Conservation (phyloP, 108 stramenopile species). For the Cyclotella choctawhatcheeana region DNA sequence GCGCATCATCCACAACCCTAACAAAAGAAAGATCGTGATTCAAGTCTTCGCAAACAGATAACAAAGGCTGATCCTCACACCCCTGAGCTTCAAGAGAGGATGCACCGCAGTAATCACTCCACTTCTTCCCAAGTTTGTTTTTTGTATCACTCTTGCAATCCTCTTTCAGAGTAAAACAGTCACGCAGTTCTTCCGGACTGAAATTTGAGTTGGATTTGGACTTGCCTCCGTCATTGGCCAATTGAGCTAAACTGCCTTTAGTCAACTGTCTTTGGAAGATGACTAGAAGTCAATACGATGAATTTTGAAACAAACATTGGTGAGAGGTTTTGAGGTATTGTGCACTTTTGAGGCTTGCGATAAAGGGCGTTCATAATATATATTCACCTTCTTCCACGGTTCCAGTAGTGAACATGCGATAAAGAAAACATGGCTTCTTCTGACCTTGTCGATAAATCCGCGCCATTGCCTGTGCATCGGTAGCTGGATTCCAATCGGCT, state of each 20-base stretch:
- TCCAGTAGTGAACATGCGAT: constrained; percentile 82
- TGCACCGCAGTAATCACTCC: constrained; percentile 64
- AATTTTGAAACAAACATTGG: neutral
- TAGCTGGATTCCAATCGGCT: constrained; percentile 89
- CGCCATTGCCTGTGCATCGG: constrained; percentile 89
- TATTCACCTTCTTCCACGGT: constrained; percentile 81
- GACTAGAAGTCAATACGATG: constrained; percentile 20
- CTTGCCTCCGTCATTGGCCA: constrained; percentile 51
- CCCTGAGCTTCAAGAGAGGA: constrained; percentile 31
- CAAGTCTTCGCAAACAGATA: constrained; percentile 46
- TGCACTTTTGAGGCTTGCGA: too few species aligned
- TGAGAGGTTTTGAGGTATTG: neutral
- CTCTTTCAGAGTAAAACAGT: constrained; percentile 76
- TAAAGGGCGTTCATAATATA: too few species aligned
- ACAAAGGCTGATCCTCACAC: constrained; percentile 49
- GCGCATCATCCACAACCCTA: constrained; percentile 51
- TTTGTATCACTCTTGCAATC: constrained; percentile 72
- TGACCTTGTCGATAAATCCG: constrained; percentile 90
- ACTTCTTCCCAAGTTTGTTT: constrained; percentile 64
- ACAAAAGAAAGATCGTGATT: constrained; percentile 52
- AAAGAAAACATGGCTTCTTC: constrained; percentile 76
- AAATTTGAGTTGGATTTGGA: constrained; percentile 42
- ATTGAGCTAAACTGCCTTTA: constrained; percentile 66
- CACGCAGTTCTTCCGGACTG: constrained; percentile 71
- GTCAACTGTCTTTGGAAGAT: constrained; percentile 81